Evolutionary conservation across 129 eudicot genomes (phyloP).

Genomic region (Apium graveolens): DNA sequence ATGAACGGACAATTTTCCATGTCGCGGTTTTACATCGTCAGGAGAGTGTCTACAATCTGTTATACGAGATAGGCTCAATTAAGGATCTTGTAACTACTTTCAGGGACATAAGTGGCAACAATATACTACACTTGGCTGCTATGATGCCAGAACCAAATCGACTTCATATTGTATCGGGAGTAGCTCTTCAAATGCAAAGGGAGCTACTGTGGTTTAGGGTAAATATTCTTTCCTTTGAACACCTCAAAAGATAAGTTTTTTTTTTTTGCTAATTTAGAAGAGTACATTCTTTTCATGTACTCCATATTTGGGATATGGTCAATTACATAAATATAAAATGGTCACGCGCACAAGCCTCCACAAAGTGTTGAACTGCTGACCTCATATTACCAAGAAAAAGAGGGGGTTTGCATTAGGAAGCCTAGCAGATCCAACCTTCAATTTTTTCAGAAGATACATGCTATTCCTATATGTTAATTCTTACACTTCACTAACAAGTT

Average conservation of each 20-base stretch:
- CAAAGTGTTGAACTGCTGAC: neutral
- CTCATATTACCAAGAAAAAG: neutral
- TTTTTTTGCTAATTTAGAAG: neutral
- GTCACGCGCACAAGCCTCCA: neutral
- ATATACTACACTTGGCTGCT: conserved; percentile 17
- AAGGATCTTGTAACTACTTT: conserved; percentile 15
- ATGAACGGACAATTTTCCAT: conserved; percentile 9
- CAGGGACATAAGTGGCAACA: conserved; percentile 10
- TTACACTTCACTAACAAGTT: neutral
- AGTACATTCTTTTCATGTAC: neutral
- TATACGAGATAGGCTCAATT: conserved; percentile 15
- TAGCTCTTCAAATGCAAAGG: conserved; percentile 22
- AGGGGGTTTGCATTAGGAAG: neutral
- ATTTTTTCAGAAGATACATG: neutral
- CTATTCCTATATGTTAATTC: neutral
- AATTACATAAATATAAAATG: neutral
- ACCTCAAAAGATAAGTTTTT: neutral
- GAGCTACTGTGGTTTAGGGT: conserved; percentile 26
- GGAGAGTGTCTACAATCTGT: conserved; percentile 16
- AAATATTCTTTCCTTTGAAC: neutral
- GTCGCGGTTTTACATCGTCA: conserved; percentile 20
- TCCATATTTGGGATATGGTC: neutral
- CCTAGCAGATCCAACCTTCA: neutral
- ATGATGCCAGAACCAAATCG: conserved; percentile 9
- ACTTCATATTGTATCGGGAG: conserved; percentile 19